phyloP scores from a whole-genome alignment of 2,329 filamentous ascomycete genomes.

The Endoconidiophora polonica region DNA sequence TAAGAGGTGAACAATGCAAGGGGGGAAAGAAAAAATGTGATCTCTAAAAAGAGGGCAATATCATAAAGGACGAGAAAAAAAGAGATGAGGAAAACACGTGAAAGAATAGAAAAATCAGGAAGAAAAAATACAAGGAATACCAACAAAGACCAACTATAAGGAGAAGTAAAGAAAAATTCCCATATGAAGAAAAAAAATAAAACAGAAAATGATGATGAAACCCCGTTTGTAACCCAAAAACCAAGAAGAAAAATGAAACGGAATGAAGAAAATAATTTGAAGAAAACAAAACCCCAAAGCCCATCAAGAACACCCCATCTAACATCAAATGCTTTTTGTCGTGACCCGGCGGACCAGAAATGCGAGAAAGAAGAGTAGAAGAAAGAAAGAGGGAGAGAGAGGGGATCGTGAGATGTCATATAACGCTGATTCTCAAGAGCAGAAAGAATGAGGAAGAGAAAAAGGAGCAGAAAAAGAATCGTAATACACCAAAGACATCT shows the following conservation, averaged over 20 bases:
- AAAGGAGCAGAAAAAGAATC: too few relatives aligned
- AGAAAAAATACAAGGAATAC: constrained; percentile 15
- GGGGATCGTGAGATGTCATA: too few relatives aligned
- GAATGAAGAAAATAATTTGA: constrained; percentile 3
- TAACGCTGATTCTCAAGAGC: too few relatives aligned
- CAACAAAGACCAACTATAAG: too few relatives aligned
- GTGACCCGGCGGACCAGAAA: background rate
- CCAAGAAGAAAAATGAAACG: background rate
- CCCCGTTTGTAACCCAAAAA: background rate
- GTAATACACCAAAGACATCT: too few relatives aligned
- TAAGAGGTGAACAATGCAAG: too few relatives aligned
- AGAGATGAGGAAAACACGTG: background rate
- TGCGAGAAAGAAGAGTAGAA: background rate
- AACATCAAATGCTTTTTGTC: constrained; percentile 7
- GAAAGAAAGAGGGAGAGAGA: background rate
- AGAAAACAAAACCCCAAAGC: constrained; percentile 16
- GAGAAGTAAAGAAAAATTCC: constrained; percentile 16
- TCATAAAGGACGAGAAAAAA: background rate
- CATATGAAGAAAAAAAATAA: constrained; percentile 15
- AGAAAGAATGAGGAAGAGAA: too few relatives aligned
- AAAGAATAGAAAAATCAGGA: background rate
- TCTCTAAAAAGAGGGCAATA: background rate
- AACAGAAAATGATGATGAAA: background rate
- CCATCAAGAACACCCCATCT: constrained; percentile 8
- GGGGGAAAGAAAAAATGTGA: constrained; percentile 21